Evolutionary conservation across 208 protist species (phyloP).

Genomic region (Trypanosoma brucei): DNA sequence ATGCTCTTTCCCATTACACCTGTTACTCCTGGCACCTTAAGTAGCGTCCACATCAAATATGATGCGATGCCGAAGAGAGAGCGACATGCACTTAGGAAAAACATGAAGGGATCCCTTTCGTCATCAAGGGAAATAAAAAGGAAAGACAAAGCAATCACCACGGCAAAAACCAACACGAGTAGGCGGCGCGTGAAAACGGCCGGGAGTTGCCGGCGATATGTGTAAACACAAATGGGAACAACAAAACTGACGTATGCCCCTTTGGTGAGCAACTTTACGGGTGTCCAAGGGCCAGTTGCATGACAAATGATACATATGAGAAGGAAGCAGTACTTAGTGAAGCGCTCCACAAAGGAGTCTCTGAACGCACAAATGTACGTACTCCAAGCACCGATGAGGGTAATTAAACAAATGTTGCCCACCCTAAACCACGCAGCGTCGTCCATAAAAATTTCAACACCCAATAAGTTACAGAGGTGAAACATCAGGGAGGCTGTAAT

Average conservation of each 20-base stretch:
- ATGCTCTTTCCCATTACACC: background rate
- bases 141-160: constrained; percentile 32
- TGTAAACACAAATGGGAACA: constrained; percentile 43
- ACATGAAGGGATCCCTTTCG: constrained; percentile 43
- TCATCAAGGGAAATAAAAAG: constrained; percentile 65
- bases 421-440: constrained; percentile 70
- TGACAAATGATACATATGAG: constrained; percentile 59
- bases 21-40: constrained; percentile 16
- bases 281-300: constrained; percentile 69
- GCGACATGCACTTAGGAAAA: constrained; percentile 74
- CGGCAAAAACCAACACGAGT: constrained; percentile 18
- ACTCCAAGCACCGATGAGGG: constrained; percentile 44
- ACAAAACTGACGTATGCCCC: constrained; percentile 37
- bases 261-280: constrained; percentile 29
- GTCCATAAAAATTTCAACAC: constrained; percentile 42
- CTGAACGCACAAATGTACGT: constrained; percentile 36
- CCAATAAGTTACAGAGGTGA: constrained; percentile 57
- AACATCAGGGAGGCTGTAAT: constrained; percentile 71
- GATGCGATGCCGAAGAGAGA: constrained; percentile 44
- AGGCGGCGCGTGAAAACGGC: constrained; percentile 19
- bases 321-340: constrained; percentile 52
- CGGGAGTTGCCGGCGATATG: constrained; percentile 22
- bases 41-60: constrained; percentile 50
- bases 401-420: constrained; percentile 63
- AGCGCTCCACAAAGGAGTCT: constrained; percentile 32